Evolutionary conservation across 306 rosid species (phyloP).

Genomic region (Quercus parvula): DNA sequence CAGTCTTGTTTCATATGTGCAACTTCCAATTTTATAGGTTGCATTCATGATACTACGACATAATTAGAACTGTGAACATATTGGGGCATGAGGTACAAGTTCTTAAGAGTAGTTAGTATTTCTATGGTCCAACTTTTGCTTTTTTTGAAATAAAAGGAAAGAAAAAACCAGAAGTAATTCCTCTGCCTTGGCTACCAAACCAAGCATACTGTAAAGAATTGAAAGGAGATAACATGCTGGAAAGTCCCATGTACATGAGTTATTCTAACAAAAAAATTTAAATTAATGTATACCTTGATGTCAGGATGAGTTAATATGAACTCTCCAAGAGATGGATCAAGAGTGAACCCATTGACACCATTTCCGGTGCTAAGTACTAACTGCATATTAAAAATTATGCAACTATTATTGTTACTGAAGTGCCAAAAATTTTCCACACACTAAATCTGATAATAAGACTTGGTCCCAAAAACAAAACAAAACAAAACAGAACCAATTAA

Average conservation of each 20-base stretch:
- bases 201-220: neutral
- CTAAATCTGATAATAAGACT: too few relatives aligned
- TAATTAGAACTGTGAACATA: neutral
- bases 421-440: neutral
- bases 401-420: neutral
- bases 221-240: neutral
- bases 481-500: neutral
- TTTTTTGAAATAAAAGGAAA: neutral
- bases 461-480: neutral
- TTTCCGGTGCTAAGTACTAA: conserved; percentile 73
- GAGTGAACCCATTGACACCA: conserved; percentile 92
- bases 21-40: neutral
- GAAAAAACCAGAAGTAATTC: neutral
- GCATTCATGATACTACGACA: neutral
- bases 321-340: conserved; percentile 96
- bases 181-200: neutral
- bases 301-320: conserved; percentile 91
- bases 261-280: neutral
- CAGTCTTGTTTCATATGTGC: neutral
- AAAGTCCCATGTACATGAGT: neutral
- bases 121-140: neutral
- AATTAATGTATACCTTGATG: conserved; percentile 55
- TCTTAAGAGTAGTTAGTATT: neutral
- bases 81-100: neutral
- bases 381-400: conserved; percentile 34